Evolutionary conservation across 106 monocot species (phyloP), one percentile per base, ranked within the genome.

Genomic region (Apostasia ramifera): DNA sequence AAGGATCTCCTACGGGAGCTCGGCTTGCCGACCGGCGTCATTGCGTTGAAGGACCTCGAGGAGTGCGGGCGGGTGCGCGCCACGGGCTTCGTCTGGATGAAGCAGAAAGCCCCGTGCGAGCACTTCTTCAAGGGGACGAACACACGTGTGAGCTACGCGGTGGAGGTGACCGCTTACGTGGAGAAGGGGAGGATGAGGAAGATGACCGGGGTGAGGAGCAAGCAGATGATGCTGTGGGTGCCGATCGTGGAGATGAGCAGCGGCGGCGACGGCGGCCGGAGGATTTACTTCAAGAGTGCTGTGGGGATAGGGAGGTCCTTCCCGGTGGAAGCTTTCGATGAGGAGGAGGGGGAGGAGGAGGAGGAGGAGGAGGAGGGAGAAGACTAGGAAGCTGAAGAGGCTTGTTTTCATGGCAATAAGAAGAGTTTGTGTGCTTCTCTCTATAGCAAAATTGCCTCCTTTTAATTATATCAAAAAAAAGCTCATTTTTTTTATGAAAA

Each of bases 21-120:
- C 6, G 86, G 82, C 4, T 86, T 86, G 70, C 86, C 86, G 1
- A 66, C 40, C 7, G 82, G 86, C 1, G 79, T 86, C 50, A 78
- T 86, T 53, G 82, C 82, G 3, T 70, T 86, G 42, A 79, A 73
- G 49, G 66, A 76, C 57, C 76, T 86, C 1, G 86, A 76, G 3
- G 86, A 93, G 65, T 91, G 88, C 38, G 95, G 91, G 41, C 65
- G 78, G 8, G 86, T 88, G 37, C 70, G 66, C 11, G 86, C 76
- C 4, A 91, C 88, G 0, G 95, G 95, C 4, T 95, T 88, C 60
- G 91, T 95, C 58, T 95, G 95, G 95, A 91, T 95, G 95, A 84
- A 73, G 71, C 79, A 69, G 75, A 86, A 80, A 67, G 67, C 13
- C 8, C 86, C 86, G 1, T 86, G 76, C 60, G 86, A 82, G 67